A percentile compares a stretch with the other conserved stretches of the same genome.
phyloP scores from a whole-genome alignment of 129 eudicot species.

The Erigeron canadensis region DNA sequence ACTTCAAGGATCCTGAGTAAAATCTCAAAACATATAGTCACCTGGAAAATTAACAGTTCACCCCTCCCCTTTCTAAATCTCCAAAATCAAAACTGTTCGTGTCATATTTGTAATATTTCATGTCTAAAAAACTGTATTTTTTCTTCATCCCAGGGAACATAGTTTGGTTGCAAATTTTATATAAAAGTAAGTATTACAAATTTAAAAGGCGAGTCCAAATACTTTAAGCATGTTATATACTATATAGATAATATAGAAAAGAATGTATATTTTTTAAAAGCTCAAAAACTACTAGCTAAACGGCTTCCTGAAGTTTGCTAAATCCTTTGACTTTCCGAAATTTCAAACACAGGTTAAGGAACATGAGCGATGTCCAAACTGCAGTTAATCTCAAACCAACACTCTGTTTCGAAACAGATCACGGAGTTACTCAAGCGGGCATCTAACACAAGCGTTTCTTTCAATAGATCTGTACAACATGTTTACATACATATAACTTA shows the following conservation, averaged over 20 bases:
- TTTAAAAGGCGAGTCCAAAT: neutral
- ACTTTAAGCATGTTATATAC: neutral
- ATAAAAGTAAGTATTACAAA: neutral
- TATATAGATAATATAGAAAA: neutral
- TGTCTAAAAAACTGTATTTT: neutral
- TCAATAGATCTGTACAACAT: constrained; percentile 20
- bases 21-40: neutral
- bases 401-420: constrained; percentile 11
- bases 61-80: neutral
- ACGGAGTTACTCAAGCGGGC: constrained; percentile 14
- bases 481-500: constrained; percentile 1
- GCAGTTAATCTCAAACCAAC: constrained; percentile 21
- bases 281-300: neutral
- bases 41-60: neutral
- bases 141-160: neutral
- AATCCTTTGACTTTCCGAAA: constrained; percentile 14
- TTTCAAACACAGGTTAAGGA: constrained; percentile 3
- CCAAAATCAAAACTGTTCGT: neutral
- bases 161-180: constrained; percentile 5
- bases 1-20: constrained; percentile 18
- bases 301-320: constrained; percentile 24
- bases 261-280: neutral
- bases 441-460: constrained; percentile 21
- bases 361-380: constrained; percentile 11
- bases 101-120: neutral